phyloP scores from a whole-genome alignment of 2,329 filamentous ascomycete genomes.

The Verticillium tricorpus region DNA sequence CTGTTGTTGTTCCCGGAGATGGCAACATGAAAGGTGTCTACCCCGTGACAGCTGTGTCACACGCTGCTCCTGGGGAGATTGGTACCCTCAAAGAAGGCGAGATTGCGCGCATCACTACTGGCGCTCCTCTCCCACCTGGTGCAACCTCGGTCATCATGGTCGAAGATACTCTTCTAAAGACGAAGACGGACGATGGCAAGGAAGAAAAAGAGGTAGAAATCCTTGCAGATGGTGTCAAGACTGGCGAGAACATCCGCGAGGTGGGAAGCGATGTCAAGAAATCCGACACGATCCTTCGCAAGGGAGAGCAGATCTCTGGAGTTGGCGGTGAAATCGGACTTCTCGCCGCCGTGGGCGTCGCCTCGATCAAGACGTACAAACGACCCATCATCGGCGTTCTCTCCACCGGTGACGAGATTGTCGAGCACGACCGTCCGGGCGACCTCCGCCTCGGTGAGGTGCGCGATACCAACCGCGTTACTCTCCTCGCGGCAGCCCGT shows the following conservation, averaged over 20 bases:
- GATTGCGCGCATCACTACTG: conserved; percentile 89
- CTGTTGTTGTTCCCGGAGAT: conserved; percentile 63
- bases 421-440: conserved; percentile 63
- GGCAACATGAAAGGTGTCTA: conserved; percentile 72
- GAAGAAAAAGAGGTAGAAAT: conserved; percentile 91
- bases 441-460: conserved; percentile 75
- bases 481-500: conserved; percentile 71
- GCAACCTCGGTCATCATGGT: conserved; percentile 96
- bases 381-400: conserved; percentile 79
- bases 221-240: conserved; percentile 66
- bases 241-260: conserved; percentile 85
- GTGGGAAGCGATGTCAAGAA: conserved; percentile 80
- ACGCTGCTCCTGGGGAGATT: conserved; percentile 70
- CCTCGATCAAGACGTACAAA: conserved; percentile 66
- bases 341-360: conserved; percentile 76
- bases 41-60: conserved; percentile 80
- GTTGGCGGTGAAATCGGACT: conserved; percentile 89
- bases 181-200: conserved; percentile 69
- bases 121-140: conserved; percentile 81
- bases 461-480: conserved; percentile 87
- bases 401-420: conserved; percentile 92
- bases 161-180: conserved; percentile 79
- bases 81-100: conserved; percentile 64
- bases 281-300: conserved; percentile 65
- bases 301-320: conserved; percentile 78